Conservation (phyloP, 176 grass and related monocot species). For the Poa annua region DNA sequence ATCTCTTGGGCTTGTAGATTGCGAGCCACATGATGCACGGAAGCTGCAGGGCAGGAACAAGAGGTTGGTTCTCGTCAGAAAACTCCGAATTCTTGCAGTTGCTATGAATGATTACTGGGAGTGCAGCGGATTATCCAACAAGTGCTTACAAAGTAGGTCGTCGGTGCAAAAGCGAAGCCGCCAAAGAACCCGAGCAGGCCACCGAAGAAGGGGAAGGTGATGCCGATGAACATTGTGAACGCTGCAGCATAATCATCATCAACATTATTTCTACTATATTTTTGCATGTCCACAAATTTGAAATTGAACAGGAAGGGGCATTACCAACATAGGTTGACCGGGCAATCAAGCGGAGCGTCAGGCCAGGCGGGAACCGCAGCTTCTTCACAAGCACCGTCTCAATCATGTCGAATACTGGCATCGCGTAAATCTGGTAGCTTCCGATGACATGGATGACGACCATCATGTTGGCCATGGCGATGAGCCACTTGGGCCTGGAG, state of each 20-base stretch:
- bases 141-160: slow-evolving; percentile 80
- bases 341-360: slow-evolving; percentile 66
- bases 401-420: slow-evolving; percentile 96
- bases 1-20: slow-evolving; percentile 82
- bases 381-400: slow-evolving; percentile 90
- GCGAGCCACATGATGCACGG: slow-evolving; percentile 90
- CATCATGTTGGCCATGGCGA: slow-evolving; percentile 88
- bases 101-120: neutral
- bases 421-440: slow-evolving; percentile 93
- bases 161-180: slow-evolving; percentile 83
- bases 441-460: slow-evolving; percentile 93
- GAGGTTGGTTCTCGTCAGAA: neutral
- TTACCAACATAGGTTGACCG: slow-evolving; percentile 81
- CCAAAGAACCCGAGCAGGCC: slow-evolving; percentile 92
- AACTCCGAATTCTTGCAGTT: neutral
- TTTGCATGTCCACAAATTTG: neutral
- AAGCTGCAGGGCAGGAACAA: slow-evolving; percentile 54
- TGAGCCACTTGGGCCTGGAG: slow-evolving; percentile 72
- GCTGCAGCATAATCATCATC: slow-evolving; percentile 53
- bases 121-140: neutral
- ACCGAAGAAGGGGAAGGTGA: slow-evolving; percentile 87
- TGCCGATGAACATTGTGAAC: slow-evolving; percentile 89
- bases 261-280: neutral
- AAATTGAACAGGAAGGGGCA: neutral
- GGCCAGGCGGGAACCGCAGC: slow-evolving; percentile 58